Evolutionary conservation across 495 filamentous ascomycete species (phyloP), one percentile per base, ranked within the genome.

Genomic region (Penicillium simplicissimum): DNA sequence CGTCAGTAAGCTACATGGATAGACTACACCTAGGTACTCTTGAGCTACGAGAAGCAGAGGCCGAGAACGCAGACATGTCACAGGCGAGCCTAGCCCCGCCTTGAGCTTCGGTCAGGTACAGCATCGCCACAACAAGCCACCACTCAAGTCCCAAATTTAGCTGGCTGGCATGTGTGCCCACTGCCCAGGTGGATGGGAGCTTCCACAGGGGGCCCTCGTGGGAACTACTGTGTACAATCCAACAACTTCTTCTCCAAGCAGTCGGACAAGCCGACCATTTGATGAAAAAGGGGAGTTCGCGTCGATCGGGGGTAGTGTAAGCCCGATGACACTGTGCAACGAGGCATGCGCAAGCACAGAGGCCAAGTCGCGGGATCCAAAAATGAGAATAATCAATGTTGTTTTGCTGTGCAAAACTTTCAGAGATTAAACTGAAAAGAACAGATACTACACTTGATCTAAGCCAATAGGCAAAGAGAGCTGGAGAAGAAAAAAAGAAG

Each of bases 401-500:
- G 83, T 84, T 80, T 81, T 81, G 85, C 63, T 81, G 78, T 88
- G 85, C 87, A 75, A 78, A 74, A 80, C 80, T 84, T 85, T 84
- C 82, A 85, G 82, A 84, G 81, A 84, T 93, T 92, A 93, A 92
- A 93, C 90, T 94, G 89, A 93, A 93, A 93, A 96, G 91, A 96
- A 96, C 91, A 96, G 91, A 95, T 96, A 95, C 91, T 94, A 95
- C 90, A 95, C 91, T 93, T 94, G 91, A 95, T 94, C 91, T 95
- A 78, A 81, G 82, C 81, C 76, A 81, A 79, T 76, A 75, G 80
- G 76, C 78, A 83, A 83, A 80, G 81, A 84, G 79, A 84, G 78
- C 79, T 83, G 72, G 73, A 79, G 65, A 79, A 81, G 71, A 76
- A 77, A 81, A 75, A 73, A 79, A 75, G 71, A 75, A 76, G 74